These are phyloP conservation scores for Trichoderma guizhouense DNA, from an alignment of 2,329 filamentous ascomycete species.

Conservation along the genomic window DNA sequence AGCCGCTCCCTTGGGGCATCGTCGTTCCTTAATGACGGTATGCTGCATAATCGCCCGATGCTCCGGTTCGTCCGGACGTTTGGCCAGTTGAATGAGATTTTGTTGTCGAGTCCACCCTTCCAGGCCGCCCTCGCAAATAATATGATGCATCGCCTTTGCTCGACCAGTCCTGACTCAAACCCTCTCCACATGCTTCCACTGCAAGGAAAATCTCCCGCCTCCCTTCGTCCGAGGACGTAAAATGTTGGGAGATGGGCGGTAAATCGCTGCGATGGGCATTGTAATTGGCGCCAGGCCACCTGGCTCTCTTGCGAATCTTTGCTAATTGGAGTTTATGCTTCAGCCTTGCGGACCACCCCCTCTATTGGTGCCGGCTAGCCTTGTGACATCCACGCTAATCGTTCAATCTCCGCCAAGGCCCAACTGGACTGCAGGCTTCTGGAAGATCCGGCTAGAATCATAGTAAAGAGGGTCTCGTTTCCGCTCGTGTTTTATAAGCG, in stretches of 20 bases:
- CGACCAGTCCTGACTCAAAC: not conserved
- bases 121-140: not conserved
- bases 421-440: slow-evolving; percentile 6
- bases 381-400: slow-evolving; percentile 1
- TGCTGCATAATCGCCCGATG: not conserved
- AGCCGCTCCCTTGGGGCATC: not conserved
- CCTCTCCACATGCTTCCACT: slow-evolving; percentile 1
- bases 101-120: not conserved
- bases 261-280: not conserved
- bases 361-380: not conserved
- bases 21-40: not conserved
- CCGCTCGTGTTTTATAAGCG: slow-evolving; percentile 6
- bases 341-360: slow-evolving; percentile 11
- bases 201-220: not conserved
- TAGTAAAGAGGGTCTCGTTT: not conserved
- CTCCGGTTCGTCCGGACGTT: not conserved
- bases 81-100: not conserved
- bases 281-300: not conserved
- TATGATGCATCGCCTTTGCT: slow-evolving; percentile 10
- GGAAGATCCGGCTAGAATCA: slow-evolving; percentile 2
- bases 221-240: slow-evolving; percentile 3
- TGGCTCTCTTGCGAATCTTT: not conserved
- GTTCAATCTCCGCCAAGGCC: not conserved
- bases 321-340: not conserved
- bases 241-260: not conserved